phyloP scores from a whole-genome alignment of 2,329 filamentous ascomycete genomes.

The Penicillium sp. region DNA sequence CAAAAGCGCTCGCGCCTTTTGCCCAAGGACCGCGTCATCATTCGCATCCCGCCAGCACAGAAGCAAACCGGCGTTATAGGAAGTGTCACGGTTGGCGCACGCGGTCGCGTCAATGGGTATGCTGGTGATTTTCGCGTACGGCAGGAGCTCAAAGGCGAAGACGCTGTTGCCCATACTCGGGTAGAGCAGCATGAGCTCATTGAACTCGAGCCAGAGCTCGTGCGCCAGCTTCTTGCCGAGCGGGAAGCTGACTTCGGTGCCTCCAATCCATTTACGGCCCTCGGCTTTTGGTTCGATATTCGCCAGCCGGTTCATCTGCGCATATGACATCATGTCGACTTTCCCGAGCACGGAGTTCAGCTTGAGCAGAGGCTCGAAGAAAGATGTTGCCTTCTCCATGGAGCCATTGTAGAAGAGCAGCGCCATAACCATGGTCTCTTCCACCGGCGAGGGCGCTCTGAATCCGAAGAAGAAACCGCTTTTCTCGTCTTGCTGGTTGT shows the following conservation, averaged over 20 bases:
- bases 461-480: conserved; percentile 21
- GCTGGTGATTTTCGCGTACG: conserved; percentile 8
- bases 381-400: no score
- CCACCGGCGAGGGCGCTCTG: not conserved
- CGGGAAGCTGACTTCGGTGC: no score
- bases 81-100: conserved; percentile 16
- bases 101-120: conserved; percentile 17
- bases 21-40: conserved; percentile 4
- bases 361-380: no score
- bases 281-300: no score
- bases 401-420: no score
- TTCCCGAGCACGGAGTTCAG: no score
- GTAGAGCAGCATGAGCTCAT: conserved; percentile 1
- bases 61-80: conserved; percentile 13
- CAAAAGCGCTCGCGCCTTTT: not conserved
- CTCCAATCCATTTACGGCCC: no score
- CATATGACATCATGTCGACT: no score
- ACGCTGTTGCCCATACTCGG: conserved; percentile 14
- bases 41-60: conserved; percentile 17
- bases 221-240: no score
- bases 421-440: not conserved
- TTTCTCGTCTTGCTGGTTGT: conserved; percentile 14
- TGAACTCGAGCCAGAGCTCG: not conserved
- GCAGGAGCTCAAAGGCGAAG: conserved; percentile 16
- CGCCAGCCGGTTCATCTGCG: no score